Evolutionary conservation across 2,329 filamentous ascomycete genomes (phyloP), one percentile per base, ranked within the genome.

Genomic region (Fusarium zealandicum): DNA sequence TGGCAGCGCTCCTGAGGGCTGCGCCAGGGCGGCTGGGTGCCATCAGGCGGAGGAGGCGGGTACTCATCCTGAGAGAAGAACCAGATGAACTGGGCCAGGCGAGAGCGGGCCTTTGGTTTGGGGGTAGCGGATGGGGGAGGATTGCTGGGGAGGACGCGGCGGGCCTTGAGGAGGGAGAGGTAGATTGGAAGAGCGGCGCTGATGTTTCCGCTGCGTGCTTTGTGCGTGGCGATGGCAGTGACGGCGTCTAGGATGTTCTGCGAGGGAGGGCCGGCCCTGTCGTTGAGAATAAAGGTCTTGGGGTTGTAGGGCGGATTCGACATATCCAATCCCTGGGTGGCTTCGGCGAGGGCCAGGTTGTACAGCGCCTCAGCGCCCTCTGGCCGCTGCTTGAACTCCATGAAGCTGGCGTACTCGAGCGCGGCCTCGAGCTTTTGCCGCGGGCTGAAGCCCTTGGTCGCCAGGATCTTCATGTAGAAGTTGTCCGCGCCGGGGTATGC

Each of bases 381-480:
- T 2, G 80, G 75, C 20, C 86, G 72, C 2, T 84, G 80, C 75
- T 93, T 93, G 75, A 85, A 93, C 62, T 92, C 90, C 32, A 96
- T 80, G 84, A 90, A 97, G 48, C 90, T 88, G 2, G 89, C 93
- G 70, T 93, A 96, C 1, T 88, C 88, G 35, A 96, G 76, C 4
- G 90, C 89, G 4, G 93, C 92, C 52, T 93, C 87, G 44, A 97
- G 79, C 66, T 86, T 87, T 73, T 98, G 92, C 51, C 85, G 82
- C n/a, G 84, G 81, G 1, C 84, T 88, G 66, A 98, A 90, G 2
- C 93, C 93, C 48, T 83, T 82, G 0, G 90, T 93, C 6, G 87
- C 91, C 47, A 97, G 75, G 41, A 97, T 86, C 68, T 90, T 90
- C 73, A 90, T 82, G 70, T 98, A 98, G 68, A 87, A 92, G 12